Evolutionary conservation across 1,284 basidiomycete genomes (phyloP), one percentile per base, ranked within the genome.

Genomic region (Cerioporus squamosus): DNA sequence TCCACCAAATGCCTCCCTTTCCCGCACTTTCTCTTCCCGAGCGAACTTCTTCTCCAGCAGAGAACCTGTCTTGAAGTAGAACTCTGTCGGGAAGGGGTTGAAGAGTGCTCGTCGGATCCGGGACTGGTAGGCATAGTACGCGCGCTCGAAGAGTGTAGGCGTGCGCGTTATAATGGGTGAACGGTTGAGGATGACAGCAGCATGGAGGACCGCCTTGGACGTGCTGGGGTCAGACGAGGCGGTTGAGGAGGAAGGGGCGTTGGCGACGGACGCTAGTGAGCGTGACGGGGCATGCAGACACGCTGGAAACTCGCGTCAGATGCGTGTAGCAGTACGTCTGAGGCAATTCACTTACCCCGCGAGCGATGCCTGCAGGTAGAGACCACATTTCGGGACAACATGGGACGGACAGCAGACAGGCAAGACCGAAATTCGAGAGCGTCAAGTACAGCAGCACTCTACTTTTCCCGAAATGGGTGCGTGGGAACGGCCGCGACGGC

Each of bases 11-110:
- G 87, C 87, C 54, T 80, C 77, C 39, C 79, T 77, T 67, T 94
- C 92, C 51, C 88, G 82, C 62, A 80, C 78, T 56, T 85, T 82
- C 69, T 95, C 90, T 67, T 93, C 86, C 52, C 84, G 74, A 48
- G 81, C 86, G 72, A 95, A 98, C 49, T 90, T 84, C 43, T 88
- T 87, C 72, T 96, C 90, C 33, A 97, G 85, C 3, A 94, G 81
- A 0, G 94, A 94, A 1, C 95, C 96, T 59, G 90, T 87, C 75
- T 96, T 96, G 83, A 98, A 98, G 81, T 97, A 98, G 74, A 97
- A 97, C 44, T 94, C 88, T 56, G 87, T 84, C 17, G 94, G 90
- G 74, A 95, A 90, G 0, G 96, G 95, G 70, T 95, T 95, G 70
- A 91, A 89, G 43, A 98, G 78, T 5, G 94, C 90, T 65, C 93